Conservation (phyloP, 1,139 yeast species). For the Saccharomyces hybrid region DNA sequence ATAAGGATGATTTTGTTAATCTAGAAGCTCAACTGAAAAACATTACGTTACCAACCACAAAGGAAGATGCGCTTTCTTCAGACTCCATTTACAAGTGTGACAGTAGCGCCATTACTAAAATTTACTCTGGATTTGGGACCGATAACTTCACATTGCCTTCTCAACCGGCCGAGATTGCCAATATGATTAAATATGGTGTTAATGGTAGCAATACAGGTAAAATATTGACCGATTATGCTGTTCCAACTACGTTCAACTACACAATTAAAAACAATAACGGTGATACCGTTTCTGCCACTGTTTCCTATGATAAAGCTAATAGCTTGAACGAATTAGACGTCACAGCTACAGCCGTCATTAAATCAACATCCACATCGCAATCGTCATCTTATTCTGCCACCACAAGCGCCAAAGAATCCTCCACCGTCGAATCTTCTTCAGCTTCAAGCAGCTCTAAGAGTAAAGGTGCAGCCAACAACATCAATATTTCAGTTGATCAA, state of each 20-base stretch:
- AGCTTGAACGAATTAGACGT: constrained; percentile 36
- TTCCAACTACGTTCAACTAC: constrained; percentile 37
- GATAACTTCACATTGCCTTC: constrained; percentile 38
- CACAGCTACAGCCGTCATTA: constrained; percentile 28
- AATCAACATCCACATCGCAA: constrained; percentile 22
- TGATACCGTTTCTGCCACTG: constrained; percentile 46
- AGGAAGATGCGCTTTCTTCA: constrained; percentile 34
- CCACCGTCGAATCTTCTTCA: constrained; percentile 6
- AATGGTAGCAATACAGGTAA: constrained; percentile 44
- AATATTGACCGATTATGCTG: constrained; percentile 36
- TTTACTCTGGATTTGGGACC: constrained; percentile 37
- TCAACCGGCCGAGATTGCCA: constrained; percentile 37
- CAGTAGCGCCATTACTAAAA: constrained; percentile 37
- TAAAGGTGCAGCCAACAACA: constrained; percentile 14
- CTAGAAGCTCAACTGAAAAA: constrained; percentile 44
- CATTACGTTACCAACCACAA: constrained; percentile 38
- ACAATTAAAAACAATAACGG: constrained; percentile 46
- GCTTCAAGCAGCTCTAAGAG: constrained; percentile 11
- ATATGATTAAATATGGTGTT: constrained; percentile 46
- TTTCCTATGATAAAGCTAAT: constrained; percentile 41
- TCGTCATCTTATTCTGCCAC: constrained; percentile 11
- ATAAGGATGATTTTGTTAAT: constrained; percentile 49
- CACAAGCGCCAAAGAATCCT: not conserved
- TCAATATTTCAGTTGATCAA: constrained; percentile 6
- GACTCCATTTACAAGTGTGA: constrained; percentile 46